A percentile compares a stretch with the other conserved stretches of the same genome.
These are phyloP conservation scores for Gnetum montanum DNA, from an alignment of 75 land plant genomes.

Conservation along the genomic window DNA sequence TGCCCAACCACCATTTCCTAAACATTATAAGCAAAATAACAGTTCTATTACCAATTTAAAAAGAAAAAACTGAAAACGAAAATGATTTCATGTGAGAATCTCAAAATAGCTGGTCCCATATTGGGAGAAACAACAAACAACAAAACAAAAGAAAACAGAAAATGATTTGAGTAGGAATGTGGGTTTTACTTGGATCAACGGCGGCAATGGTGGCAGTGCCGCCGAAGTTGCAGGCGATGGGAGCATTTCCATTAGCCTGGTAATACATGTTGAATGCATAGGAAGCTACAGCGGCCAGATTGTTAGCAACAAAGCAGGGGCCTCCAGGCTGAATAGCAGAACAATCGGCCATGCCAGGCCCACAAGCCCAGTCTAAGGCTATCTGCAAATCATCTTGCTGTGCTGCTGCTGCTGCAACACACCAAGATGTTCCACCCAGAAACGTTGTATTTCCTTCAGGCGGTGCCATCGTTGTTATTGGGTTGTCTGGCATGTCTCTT, in stretches of 20 bases:
- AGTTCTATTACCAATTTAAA: too few relatives aligned
- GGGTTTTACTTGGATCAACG: slow-evolving; percentile 59
- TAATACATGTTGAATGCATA: slow-evolving; percentile 77
- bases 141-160: too few relatives aligned
- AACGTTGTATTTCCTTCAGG: slow-evolving; percentile 69
- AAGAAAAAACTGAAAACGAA: too few relatives aligned
- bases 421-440: slow-evolving; percentile 60
- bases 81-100: too few relatives aligned
- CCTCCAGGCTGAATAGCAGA: slow-evolving; percentile 41
- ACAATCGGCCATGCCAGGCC: slow-evolving; percentile 59
- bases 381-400: slow-evolving; percentile 34
- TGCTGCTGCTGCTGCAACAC: slow-evolving; percentile 51
- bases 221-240: slow-evolving; percentile 62
- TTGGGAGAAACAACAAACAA: too few relatives aligned
- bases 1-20: too few relatives aligned
- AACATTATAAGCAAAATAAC: too few relatives aligned
- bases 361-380: slow-evolving; percentile 84
- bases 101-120: too few relatives aligned
- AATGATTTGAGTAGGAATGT: too few relatives aligned
- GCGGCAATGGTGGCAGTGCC: slow-evolving; percentile 49
- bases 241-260: slow-evolving; percentile 51
- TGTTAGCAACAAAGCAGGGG: slow-evolving; percentile 44
- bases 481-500: slow-evolving; percentile 19
- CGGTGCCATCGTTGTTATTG: slow-evolving; percentile 24
- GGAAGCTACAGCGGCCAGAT: slow-evolving; percentile 56